Base-by-base conservation (phyloP, 805 yeast species). In the Metahyphopichia silvanorum region DNA sequence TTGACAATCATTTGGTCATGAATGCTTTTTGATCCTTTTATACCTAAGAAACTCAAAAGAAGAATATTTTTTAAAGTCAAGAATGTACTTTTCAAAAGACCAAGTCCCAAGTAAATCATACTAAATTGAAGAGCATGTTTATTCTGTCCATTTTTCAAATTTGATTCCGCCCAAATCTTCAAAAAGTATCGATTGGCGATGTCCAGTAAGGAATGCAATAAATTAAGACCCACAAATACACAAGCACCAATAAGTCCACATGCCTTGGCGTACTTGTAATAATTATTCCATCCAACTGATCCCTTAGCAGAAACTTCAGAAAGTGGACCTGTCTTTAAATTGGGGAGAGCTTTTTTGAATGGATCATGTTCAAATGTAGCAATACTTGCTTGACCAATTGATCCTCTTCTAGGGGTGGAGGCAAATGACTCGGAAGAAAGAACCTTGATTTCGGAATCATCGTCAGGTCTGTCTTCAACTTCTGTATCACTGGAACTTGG, bases 151-250 rank as follows among this genome's bases (percentile, higher is more conserved):
- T 60, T 60, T 24, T 63, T 59, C 6, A 61, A 53, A 42, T 74
- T 74, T 21, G 49, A 42, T 43, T 80, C 86, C 1, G 87, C 74
- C 89, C 89, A 82, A 39, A 70, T 63, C 42, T 80, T 81, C 44
- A 82, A 63, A 81, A 86, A 79, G 49, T 76, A 76, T 49, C 74
- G 78, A 28, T 76, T 75, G 6, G 62, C 57, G 10, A 72, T 53
- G 12, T 68, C 63, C 31, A 37, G 53, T 21, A 30, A 53, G 35
- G 43, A 54, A 42, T 43, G 63, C 35, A 18, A 38, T n/a, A n/a
- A n/a, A n/a, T n/a, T n/a, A n/a, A n/a, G n/a, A 3, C 20, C 57
- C 18, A 44, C 55, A 39, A 27, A 55, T 3, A 27, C 15, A n/a
- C 17, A 13, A 10, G 10, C 17, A 7, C 16, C 32, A n/a, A 53